A percentile compares a stretch with the other conserved stretches of the same genome.
These are phyloP conservation scores for Mycosphaerella sp. DNA, from an alignment of 2,329 filamentous ascomycete species.

Conservation along the genomic window DNA sequence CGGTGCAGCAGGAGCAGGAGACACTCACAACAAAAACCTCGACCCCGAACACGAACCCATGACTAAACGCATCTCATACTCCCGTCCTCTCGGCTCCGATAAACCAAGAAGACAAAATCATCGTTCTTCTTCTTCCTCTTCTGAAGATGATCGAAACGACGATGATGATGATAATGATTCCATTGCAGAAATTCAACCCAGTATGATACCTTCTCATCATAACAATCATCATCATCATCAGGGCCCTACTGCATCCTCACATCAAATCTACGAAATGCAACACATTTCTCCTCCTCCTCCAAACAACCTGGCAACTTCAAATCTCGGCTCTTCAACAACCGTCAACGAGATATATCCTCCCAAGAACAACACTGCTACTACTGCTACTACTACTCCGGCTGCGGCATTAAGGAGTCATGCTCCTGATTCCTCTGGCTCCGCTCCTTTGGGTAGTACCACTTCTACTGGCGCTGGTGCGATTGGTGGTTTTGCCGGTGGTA, in stretches of 20 bases:
- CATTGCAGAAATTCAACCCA: background rate
- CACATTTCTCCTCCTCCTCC: background rate
- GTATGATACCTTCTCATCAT: background rate
- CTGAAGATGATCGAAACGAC: background rate
- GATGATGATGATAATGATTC: background rate
- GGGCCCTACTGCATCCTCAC: no score
- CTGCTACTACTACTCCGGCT: no score
- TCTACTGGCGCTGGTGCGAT: background rate
- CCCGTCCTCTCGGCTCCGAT: background rate
- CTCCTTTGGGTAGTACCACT: slow-evolving; percentile 11
- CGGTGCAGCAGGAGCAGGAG: background rate
- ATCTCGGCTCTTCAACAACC: background rate
- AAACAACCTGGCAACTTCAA: background rate
- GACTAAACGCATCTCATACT: slow-evolving; percentile 12
- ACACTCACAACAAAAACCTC: background rate
- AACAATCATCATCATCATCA: no score
- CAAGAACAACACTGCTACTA: background rate
- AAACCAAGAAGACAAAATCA: background rate
- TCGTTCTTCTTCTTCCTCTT: no score
- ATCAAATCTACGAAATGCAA: background rate
- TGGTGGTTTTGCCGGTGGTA: background rate
- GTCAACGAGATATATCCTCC: background rate
- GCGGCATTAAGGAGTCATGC: background rate
- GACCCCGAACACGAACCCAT: background rate
- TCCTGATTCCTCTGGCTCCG: slow-evolving; percentile 9